A percentile compares a stretch with the other conserved stretches of the same genome.
phyloP scores from a whole-genome alignment of 768 basidiomycete species.

The Mycena venus region DNA sequence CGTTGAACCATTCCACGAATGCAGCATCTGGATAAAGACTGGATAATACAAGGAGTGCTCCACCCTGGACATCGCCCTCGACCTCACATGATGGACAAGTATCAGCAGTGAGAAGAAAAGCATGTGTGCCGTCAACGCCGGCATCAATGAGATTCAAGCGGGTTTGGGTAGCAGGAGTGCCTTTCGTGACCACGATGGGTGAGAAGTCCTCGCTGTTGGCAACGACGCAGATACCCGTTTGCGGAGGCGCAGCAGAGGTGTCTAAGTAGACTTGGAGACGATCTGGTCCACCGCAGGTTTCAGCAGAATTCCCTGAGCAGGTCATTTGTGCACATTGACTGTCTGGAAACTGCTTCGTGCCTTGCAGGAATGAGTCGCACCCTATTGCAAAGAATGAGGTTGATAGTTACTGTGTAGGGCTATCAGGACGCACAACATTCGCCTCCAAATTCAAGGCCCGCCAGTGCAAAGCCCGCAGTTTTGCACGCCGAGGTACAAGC shows the following conservation, averaged over 20 bases:
- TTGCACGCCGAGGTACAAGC: constrained; percentile 19
- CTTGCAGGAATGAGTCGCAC: constrained; percentile 21
- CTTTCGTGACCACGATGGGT: constrained; percentile 27
- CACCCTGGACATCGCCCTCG: constrained; percentile 2
- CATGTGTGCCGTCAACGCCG: constrained; percentile 1
- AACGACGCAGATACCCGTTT: constrained; percentile 29
- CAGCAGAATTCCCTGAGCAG: constrained; percentile 58
- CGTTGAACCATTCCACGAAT: constrained; percentile 12
- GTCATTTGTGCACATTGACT: constrained; percentile 40
- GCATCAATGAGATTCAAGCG: constrained; percentile 20
- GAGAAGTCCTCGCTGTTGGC: constrained; percentile 35
- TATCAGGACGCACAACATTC: constrained; percentile 15
- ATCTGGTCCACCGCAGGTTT: constrained; percentile 61
- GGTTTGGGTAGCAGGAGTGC: constrained; percentile 32
- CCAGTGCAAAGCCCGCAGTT: constrained; percentile 17
- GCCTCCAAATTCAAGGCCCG: constrained; percentile 23
- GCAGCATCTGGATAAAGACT: constrained; percentile 6
- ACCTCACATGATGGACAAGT: constrained; percentile 10
- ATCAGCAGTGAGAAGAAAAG: constrained; percentile 12
- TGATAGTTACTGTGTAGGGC: not conserved
- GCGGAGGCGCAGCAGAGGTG: constrained; percentile 32
- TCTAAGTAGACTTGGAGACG: constrained; percentile 60
- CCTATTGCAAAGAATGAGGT: constrained; percentile 10
- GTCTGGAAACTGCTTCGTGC: not conserved
- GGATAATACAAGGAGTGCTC: constrained; percentile 1